Evolutionary conservation across 2,329 filamentous ascomycete genomes (phyloP).

Genomic region (Orbilia quercus): DNA sequence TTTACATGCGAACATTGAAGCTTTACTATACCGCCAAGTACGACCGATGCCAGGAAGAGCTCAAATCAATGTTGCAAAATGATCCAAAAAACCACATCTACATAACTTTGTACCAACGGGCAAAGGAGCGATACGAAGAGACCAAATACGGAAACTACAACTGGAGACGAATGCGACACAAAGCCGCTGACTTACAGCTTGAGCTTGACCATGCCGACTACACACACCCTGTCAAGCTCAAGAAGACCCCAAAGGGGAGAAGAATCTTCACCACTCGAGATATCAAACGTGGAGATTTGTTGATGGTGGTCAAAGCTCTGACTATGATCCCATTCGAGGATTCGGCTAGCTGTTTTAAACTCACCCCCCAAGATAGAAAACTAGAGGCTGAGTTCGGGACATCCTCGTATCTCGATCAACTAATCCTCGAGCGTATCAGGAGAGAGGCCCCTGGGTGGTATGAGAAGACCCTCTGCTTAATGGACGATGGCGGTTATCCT

Average conservation of each 20-base stretch:
- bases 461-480: conserved; percentile 30
- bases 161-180: conserved; percentile 41
- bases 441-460: conserved; percentile 40
- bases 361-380: conserved; percentile 15
- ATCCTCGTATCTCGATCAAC: conserved; percentile 14
- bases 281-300: conserved; percentile 46
- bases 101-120: conserved; percentile 4
- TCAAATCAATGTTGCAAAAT: conserved; percentile 3
- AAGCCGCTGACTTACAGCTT: neutral
- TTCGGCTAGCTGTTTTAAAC: conserved; percentile 4
- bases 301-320: conserved; percentile 43
- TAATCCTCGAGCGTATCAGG: conserved; percentile 24
- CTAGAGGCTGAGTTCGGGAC: conserved; percentile 37
- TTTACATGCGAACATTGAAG: conserved; percentile 19
- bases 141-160: conserved; percentile 37
- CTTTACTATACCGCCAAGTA: conserved; percentile 32
- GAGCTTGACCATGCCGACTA: conserved; percentile 42
- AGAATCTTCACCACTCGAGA: conserved; percentile 44
- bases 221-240: conserved; percentile 37
- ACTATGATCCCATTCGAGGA: conserved; percentile 30
- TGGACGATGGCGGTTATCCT: conserved; percentile 32
- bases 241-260: conserved; percentile 50
- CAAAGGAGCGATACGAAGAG: conserved; percentile 33
- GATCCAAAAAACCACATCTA: conserved; percentile 5
- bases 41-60: conserved; percentile 24